Evolutionary conservation across 139 green algal genomes (phyloP).

Genomic region (Tetratostichococcus sp.): DNA sequence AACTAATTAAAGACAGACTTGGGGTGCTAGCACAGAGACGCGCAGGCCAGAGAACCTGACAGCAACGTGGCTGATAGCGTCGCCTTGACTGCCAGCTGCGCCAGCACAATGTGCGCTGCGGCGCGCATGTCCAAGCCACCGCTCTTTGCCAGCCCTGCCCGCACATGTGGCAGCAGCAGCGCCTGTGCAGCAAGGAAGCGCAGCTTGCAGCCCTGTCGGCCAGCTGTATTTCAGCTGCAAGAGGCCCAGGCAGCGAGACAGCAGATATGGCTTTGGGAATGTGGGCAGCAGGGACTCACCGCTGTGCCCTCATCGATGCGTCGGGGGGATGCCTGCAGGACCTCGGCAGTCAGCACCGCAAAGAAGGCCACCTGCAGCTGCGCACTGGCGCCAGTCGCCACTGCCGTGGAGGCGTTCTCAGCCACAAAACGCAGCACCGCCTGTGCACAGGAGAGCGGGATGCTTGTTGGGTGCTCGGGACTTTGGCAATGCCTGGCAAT

Average conservation of each 20-base stretch:
- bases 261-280: too few species aligned
- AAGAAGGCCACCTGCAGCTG: conserved; percentile 61
- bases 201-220: too few species aligned
- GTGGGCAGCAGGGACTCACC: not conserved
- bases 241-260: too few species aligned
- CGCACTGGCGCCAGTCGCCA: conserved; percentile 5
- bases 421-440: conserved; percentile 45
- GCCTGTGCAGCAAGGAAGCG: too few species aligned
- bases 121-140: conserved; percentile 52
- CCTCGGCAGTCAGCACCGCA: conserved; percentile 49
- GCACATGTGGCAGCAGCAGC: conserved; percentile 64
- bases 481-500: too few species aligned
- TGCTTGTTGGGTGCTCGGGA: too few species aligned
- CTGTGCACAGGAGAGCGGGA: conserved; percentile 13
- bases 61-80: conserved; percentile 46
- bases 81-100: conserved; percentile 51
- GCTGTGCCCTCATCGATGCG: not conserved
- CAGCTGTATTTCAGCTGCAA: too few species aligned
- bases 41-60: conserved; percentile 27
- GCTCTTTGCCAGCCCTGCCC: conserved; percentile 44
- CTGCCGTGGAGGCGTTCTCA: conserved; percentile 24
- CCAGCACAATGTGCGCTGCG: conserved; percentile 71
- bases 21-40: too few species aligned
- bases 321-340: conserved; percentile 5
- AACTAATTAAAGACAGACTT: too few species aligned